Evolutionary conservation across 345 rosid species (phyloP).

Genomic region (Cardamine chenopodiifolia): DNA sequence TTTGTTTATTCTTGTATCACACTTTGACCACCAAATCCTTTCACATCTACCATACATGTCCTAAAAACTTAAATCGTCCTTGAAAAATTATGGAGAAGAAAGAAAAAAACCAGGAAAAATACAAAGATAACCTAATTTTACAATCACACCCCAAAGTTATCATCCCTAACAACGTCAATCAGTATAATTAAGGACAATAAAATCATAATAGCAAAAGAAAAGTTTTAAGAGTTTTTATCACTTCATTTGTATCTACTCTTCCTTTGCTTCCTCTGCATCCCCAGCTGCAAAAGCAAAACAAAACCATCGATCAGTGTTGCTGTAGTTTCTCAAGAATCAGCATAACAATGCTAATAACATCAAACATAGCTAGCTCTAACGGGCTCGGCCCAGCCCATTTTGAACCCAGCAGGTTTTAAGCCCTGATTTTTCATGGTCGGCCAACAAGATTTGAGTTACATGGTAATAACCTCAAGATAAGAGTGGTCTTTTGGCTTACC

Average conservation of each 20-base stretch:
- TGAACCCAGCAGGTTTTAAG: not conserved
- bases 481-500: constrained; percentile 28
- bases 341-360: constrained; percentile 14
- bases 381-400: not conserved
- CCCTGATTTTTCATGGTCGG: not conserved
- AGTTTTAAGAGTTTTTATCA: not conserved
- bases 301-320: constrained; percentile 15
- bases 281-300: constrained; percentile 32
- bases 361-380: not conserved
- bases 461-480: not conserved
- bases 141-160: constrained; percentile 35
- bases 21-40: constrained; percentile 36
- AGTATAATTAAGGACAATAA: constrained; percentile 1
- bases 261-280: constrained; percentile 29
- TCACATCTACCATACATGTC: constrained; percentile 26
- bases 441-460: not conserved
- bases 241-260: constrained; percentile 31
- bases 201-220: constrained; percentile 24
- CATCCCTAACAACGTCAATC: constrained; percentile 34
- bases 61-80: constrained; percentile 21
- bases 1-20: constrained; percentile 24
- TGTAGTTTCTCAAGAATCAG: constrained; percentile 20
- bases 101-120: constrained; percentile 17
- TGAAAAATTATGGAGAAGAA: constrained; percentile 30
- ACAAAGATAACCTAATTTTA: constrained; percentile 37